Base-by-base conservation (phyloP, 129 eudicot genomes). In the Lactuca saligna region DNA sequence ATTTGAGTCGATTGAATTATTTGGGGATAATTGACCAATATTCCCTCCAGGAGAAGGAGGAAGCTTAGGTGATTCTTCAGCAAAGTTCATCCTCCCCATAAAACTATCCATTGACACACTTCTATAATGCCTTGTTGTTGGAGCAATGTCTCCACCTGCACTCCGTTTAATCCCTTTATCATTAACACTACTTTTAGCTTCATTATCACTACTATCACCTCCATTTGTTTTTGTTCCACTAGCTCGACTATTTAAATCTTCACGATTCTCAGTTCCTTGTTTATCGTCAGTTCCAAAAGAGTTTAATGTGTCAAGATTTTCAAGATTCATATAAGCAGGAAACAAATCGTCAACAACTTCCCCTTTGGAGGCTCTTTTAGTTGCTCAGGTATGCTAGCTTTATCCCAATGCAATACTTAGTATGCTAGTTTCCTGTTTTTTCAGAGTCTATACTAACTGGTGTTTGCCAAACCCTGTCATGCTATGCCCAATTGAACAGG, bases 101-200 rank as follows among this genome's bases (percentile, higher is more conserved):
- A 94, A 89, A 61, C 99, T 94, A 76, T 94, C 99, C 99, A 94
- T 90, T 3, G 99, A 94, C 42, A 94, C 81, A 75, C 99, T 94
- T 80, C 99, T 75, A 61, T 85, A 81, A 82, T 93, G 98, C 71
- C 99, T 79, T 3, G 80, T 73, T 32, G 96, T 87, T 38, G 98
- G 95, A 73, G 96, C 85, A 70, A 86, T 84, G 63, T 93, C 96
- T 66, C 90, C 97, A 25, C 54, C 87, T 0, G 93, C 90, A 83
- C 79, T 89, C 73, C 99, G 83, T 69, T 94, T 94, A 20, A 84
- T 10, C 57, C 89, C 97, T 68, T 90, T 83, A 63, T 85, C 98
- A 78, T 87, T 87, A 37, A 85, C 85, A 74, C 99, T 85, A 38
- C 99, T 93, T 56, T 95, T 84, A 35, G 99, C 99, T 81, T 94